Evolutionary conservation across 352 stramenopile species (phyloP), one percentile per base, ranked within the genome.

Genomic region (Phytophthora tentaculata): DNA sequence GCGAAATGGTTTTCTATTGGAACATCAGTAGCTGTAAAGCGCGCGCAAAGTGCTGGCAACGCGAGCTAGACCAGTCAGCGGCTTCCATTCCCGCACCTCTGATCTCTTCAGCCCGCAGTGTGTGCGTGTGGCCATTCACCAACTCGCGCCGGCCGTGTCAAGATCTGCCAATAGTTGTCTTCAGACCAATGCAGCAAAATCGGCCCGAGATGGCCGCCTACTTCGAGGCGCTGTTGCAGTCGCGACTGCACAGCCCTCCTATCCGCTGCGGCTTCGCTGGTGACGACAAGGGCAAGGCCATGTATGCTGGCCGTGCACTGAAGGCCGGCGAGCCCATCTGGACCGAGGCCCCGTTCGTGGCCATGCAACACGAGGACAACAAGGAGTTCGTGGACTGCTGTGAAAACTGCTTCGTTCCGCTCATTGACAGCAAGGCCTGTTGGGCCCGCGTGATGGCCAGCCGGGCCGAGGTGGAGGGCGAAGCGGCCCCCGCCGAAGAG

Each of bases 341-440:
- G 83, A 92, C 79, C 41, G 86, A 94, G 53, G 47, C 77, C 22
- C 84, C 86, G n/a, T 85, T 89, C 43, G 77, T 94, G 14, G 86
- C 80, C 37, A 90, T 94, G 80, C 86, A 92, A 71, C 77, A 90
- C 61, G 78, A 87, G 56, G 82, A 90, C 77, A 95, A 94, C 69
- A 90, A 90, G 61, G 84, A 89, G 69, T 90, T 90, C 57, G 79
- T 90, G 22, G 81, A 90, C 62, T 90, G 80, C 61, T 95, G 86
- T 60, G 84, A 88, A 56, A 86, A 92, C 58, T 95, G 86, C 77
- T 92, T 92, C 57, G 83, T 91, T 55, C 82, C 81, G 56, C 73
- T 91, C 23, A 86, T 91, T 64, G 79, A 90, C 72, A 85, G 69
- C 64, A 80, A 81, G 49, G 72, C 74, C 17, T 77, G 69, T 45